phyloP scores from a whole-genome alignment of 1,284 basidiomycete genomes.

The Ustilago xerochloae region DNA sequence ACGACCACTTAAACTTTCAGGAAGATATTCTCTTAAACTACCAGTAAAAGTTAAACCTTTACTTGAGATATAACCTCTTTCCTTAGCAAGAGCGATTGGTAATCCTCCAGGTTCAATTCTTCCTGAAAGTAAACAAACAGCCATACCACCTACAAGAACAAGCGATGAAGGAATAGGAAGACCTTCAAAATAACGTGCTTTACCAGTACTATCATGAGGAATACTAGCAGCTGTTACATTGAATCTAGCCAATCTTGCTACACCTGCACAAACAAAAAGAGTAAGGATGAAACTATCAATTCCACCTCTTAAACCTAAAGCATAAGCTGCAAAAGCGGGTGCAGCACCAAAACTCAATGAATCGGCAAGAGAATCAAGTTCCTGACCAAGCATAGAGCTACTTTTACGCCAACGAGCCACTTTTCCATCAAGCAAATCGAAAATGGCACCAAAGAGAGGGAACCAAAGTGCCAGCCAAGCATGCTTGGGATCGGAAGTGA shows the following conservation, averaged over 20 bases:
- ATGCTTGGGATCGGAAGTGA: slow-evolving; percentile 78
- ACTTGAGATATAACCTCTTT: slow-evolving; percentile 39
- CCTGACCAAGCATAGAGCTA: slow-evolving; percentile 96
- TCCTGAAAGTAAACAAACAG: slow-evolving; percentile 83
- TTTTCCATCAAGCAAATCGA: slow-evolving; percentile 97
- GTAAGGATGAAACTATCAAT: slow-evolving; percentile 89
- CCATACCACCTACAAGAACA: slow-evolving; percentile 81
- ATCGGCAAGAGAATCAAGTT: slow-evolving; percentile 95
- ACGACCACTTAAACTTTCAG: slow-evolving; percentile 24
- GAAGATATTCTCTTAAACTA: slow-evolving; percentile 42
- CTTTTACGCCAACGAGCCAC: slow-evolving; percentile 96
- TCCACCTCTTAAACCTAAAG: slow-evolving; percentile 86
- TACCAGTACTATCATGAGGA: slow-evolving; percentile 87
- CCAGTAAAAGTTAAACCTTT: slow-evolving; percentile 57
- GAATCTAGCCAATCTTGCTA: slow-evolving; percentile 95
- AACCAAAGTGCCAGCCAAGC: slow-evolving; percentile 79
- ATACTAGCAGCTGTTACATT: slow-evolving; percentile 96
- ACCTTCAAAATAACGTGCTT: slow-evolving; percentile 95
- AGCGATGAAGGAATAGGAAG: slow-evolving; percentile 94
- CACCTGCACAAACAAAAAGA: slow-evolving; percentile 92
- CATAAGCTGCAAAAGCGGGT: slow-evolving; percentile 90
- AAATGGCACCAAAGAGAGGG: slow-evolving; percentile 94
- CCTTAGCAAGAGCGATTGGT: slow-evolving; percentile 45
- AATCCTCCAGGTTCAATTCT: slow-evolving; percentile 54
- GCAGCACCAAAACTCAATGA: slow-evolving; percentile 98